These are phyloP conservation scores for Phialemonium atrogriseum DNA, from an alignment of 2,329 filamentous ascomycete genomes.

Conservation along the genomic window DNA sequence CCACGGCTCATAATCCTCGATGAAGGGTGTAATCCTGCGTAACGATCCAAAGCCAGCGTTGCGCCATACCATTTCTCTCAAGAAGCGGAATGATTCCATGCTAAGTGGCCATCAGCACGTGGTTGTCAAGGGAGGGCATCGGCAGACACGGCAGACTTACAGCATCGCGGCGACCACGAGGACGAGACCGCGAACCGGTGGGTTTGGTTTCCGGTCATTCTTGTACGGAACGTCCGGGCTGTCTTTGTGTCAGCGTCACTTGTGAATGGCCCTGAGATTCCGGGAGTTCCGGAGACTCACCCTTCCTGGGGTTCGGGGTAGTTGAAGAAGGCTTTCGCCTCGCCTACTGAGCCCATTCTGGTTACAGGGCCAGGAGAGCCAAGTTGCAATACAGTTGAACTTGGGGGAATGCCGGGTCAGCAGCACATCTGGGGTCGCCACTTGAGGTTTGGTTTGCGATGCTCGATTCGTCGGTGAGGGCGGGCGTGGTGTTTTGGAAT, in stretches of 20 bases:
- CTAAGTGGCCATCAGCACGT: slow-evolving; percentile 20
- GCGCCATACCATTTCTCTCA: slow-evolving; percentile 50
- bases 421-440: too few relatives aligned
- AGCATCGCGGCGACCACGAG: slow-evolving; percentile 45
- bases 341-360: slow-evolving; percentile 1
- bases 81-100: slow-evolving; percentile 43
- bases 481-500: too few relatives aligned
- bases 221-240: slow-evolving; percentile 33
- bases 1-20: slow-evolving; percentile 42
- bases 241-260: slow-evolving; percentile 5
- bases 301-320: slow-evolving; percentile 26
- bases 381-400: too few relatives aligned
- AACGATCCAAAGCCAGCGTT: slow-evolving; percentile 56
- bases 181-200: slow-evolving; percentile 46
- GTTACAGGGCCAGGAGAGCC: too few relatives aligned
- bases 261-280: not conserved
- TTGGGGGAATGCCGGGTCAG: too few relatives aligned
- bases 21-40: slow-evolving; percentile 38
- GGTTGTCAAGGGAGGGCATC: not conserved
- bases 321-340: slow-evolving; percentile 20
- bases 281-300: slow-evolving; percentile 15
- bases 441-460: too few relatives aligned
- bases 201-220: slow-evolving; percentile 42
- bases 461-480: too few relatives aligned
- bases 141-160: slow-evolving; percentile 27